Evolutionary conservation across 2,329 filamentous ascomycete species (phyloP).

Genomic region (Fusarium tupiense): DNA sequence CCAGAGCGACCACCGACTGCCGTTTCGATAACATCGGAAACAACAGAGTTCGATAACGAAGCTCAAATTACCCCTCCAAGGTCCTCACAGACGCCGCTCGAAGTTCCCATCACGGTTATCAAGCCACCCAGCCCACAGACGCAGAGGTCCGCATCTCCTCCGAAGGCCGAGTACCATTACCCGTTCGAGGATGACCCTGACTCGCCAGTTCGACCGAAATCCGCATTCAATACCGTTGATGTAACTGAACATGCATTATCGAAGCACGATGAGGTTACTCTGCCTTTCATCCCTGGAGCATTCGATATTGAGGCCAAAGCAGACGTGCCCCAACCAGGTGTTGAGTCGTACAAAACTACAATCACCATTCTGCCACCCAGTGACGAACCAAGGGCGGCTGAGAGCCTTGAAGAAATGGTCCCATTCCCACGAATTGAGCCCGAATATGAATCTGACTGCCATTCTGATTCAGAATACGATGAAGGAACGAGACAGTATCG

Average conservation of each 20-base stretch:
- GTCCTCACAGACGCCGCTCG: conserved; percentile 44
- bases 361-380: conserved; percentile 61
- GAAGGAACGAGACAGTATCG: conserved; percentile 37
- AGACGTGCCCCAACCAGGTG: conserved; percentile 20
- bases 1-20: conserved; percentile 67
- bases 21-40: conserved; percentile 66
- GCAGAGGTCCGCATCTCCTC: conserved; percentile 30
- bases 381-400: conserved; percentile 25
- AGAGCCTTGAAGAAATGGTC: conserved; percentile 33
- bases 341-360: conserved; percentile 53
- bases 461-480: conserved; percentile 48
- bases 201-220: conserved; percentile 25
- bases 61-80: conserved; percentile 67
- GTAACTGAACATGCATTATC: conserved; percentile 37
- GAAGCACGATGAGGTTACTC: background rate
- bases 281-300: conserved; percentile 41
- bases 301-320: conserved; percentile 53
- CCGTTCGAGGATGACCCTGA: conserved; percentile 60
- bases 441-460: conserved; percentile 52
- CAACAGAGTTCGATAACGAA: conserved; percentile 79
- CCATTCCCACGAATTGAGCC: conserved; percentile 50
- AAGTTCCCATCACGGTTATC: conserved; percentile 41
- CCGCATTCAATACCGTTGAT: conserved; percentile 5
- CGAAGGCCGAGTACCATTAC: conserved; percentile 58
- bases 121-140: conserved; percentile 46